Evolutionary conservation across 78 protist genomes (phyloP).

Genomic region (Trichosphaerium sp.): DNA sequence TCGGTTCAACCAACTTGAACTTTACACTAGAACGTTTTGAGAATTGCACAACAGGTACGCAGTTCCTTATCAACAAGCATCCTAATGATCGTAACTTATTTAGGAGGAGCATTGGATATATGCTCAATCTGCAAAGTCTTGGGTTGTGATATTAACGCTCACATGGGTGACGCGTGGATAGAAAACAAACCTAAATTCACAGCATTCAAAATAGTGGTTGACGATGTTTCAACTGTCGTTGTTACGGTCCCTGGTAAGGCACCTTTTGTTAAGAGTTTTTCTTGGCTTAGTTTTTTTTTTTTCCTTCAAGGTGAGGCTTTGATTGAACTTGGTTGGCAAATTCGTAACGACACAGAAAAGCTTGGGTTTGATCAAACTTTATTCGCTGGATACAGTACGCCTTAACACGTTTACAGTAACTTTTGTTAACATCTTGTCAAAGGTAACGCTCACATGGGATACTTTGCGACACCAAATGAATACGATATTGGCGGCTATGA

Average conservation of each 20-base stretch:
- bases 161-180: neutral
- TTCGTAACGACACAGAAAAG: neutral
- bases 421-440: too few relatives aligned
- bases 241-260: too few relatives aligned
- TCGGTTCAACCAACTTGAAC: constrained; percentile 3
- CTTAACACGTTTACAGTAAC: too few relatives aligned
- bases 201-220: too few relatives aligned
- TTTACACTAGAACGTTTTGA: neutral
- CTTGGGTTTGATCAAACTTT: neutral
- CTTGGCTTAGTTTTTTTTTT: too few relatives aligned
- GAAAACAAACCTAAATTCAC: neutral
- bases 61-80: too few relatives aligned
- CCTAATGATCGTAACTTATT: too few relatives aligned
- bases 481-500: constrained; percentile 13
- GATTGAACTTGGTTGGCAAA: too few relatives aligned
- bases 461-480: neutral
- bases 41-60: constrained; percentile 5
- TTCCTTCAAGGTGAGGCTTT: too few relatives aligned
- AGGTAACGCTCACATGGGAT: constrained; percentile 14
- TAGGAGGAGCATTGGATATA: constrained; percentile 1
- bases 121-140: constrained; percentile 1
- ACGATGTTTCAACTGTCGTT: too few relatives aligned
- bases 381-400: neutral
- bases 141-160: neutral
- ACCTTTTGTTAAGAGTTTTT: too few relatives aligned